A percentile compares a stretch with the other conserved stretches of the same genome.
Conservation (phyloP, 768 basidiomycete genomes). For the Tubosaeta sp. region DNA sequence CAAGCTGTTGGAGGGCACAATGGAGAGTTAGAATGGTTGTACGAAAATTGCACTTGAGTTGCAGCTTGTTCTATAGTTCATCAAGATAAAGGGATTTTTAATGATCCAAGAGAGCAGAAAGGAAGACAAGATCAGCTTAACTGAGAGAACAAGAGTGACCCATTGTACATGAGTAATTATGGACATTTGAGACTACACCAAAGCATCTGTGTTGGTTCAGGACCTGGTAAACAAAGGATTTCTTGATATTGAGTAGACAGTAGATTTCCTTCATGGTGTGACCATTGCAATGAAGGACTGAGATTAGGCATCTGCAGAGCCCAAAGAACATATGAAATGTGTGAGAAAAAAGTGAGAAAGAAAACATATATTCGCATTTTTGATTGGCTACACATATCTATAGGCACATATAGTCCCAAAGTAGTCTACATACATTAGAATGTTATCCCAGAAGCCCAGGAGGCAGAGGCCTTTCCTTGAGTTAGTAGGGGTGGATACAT, state of each 20-base stretch:
- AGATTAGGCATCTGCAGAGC: too few relatives aligned
- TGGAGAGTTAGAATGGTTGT: background rate
- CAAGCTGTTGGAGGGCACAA: too few relatives aligned
- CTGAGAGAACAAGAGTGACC: background rate
- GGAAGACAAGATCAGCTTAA: background rate
- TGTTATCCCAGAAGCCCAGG: too few relatives aligned
- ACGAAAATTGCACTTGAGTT: background rate
- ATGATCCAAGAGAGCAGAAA: background rate
- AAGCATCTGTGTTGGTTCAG: background rate
- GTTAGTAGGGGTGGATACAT: too few relatives aligned
- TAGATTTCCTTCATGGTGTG: background rate
- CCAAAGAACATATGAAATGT: too few relatives aligned
- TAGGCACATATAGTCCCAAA: too few relatives aligned
- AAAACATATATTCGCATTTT: too few relatives aligned
- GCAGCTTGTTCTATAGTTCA: background rate
- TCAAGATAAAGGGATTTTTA: background rate
- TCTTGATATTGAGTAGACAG: background rate
- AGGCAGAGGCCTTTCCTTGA: too few relatives aligned
- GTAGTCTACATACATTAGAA: too few relatives aligned
- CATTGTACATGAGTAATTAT: background rate
- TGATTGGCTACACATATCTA: too few relatives aligned
- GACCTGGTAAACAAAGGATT: background rate
- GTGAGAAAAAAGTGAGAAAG: too few relatives aligned
- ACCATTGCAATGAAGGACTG: background rate
- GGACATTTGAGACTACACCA: background rate